Evolutionary conservation across 352 stramenopile genomes (phyloP).

Genomic region (Phytophthora rubi): DNA sequence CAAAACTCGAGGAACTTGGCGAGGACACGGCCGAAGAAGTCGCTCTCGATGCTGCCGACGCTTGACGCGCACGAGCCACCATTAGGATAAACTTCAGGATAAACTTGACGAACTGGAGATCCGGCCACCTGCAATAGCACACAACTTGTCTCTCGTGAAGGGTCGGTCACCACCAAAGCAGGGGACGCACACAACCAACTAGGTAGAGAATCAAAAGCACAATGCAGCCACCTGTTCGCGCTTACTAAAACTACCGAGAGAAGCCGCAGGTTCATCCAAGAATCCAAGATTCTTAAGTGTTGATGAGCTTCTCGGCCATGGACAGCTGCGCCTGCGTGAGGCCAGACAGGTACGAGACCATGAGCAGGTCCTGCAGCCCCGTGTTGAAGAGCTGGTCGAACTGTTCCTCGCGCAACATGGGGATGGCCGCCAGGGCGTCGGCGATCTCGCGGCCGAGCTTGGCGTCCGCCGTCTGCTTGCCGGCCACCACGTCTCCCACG

Average conservation of each 20-base stretch:
- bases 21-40: conserved; percentile 25
- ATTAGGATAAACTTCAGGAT: not conserved
- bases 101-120: conserved; percentile 3
- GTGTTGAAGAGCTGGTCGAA: conserved; percentile 98
- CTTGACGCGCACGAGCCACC: conserved; percentile 12
- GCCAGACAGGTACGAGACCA: conserved; percentile 98
- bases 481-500: conserved; percentile 91
- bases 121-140: conserved; percentile 10
- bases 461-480: conserved; percentile 75
- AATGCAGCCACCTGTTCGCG: conserved; percentile 36
- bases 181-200: not conserved
- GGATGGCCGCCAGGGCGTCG: conserved; percentile 94
- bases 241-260: conserved; percentile 41
- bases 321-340: conserved; percentile 97
- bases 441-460: conserved; percentile 94
- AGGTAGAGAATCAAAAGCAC: conserved; percentile 19
- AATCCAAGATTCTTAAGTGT: conserved; percentile 57
- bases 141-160: conserved; percentile 21
- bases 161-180: conserved; percentile 16
- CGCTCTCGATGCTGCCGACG: conserved; percentile 1
- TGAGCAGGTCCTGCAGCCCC: conserved; percentile 97
- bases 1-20: conserved; percentile 18
- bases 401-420: conserved; percentile 92
- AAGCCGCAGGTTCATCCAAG: conserved; percentile 18
- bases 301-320: conserved; percentile 98